Percentiles rank a stretch among this genome's conserved stretches.
These are phyloP conservation scores for Glomus cerebriforme DNA, from an alignment of 192 early-diverging fungal species.

Conservation along the genomic window DNA sequence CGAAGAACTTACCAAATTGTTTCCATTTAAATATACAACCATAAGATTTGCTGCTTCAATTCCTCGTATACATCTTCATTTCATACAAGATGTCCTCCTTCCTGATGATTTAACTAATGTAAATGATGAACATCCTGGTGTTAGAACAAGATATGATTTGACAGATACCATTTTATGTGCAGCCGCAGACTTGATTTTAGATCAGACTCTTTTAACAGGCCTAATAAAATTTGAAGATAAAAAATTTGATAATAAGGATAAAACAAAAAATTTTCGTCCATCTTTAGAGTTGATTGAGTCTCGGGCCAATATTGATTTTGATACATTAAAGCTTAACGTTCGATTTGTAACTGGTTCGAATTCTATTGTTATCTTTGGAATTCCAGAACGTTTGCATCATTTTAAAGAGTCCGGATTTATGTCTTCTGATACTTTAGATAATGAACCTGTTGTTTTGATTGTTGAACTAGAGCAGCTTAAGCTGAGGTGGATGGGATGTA, in stretches of 20 bases:
- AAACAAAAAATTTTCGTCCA: conserved; percentile 47
- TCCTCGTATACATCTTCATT: conserved; percentile 59
- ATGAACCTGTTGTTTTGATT: conserved; percentile 55
- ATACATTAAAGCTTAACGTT: conserved; percentile 56
- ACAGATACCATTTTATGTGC: conserved; percentile 60
- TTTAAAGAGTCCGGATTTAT: conserved; percentile 45
- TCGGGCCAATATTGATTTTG: conserved; percentile 54
- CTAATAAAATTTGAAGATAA: conserved; percentile 52
- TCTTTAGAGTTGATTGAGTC: conserved; percentile 55
- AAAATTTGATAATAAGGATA: conserved; percentile 51
- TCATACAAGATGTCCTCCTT: conserved; percentile 74
- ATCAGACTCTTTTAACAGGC: conserved; percentile 52
- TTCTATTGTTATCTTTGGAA: conserved; percentile 57
- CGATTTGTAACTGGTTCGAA: conserved; percentile 55
- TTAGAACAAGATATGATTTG: conserved; percentile 58
- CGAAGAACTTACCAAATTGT: conserved; percentile 52
- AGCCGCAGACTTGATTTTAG: conserved; percentile 61
- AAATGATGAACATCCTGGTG: conserved; percentile 50
- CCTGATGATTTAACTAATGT: conserved; percentile 54
- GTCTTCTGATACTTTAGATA: conserved; percentile 27
- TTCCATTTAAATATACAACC: conserved; percentile 51
- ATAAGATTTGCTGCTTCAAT: conserved; percentile 56
- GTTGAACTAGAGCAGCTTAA: conserved; percentile 32
- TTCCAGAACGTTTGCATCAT: conserved; percentile 54
- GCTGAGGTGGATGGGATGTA: conserved; percentile 48